Percentiles rank a stretch among this genome's conserved stretches.
These are phyloP conservation scores for Phyllostachys edulis DNA, from an alignment of 176 grass and related monocot genomes.

Conservation along the genomic window DNA sequence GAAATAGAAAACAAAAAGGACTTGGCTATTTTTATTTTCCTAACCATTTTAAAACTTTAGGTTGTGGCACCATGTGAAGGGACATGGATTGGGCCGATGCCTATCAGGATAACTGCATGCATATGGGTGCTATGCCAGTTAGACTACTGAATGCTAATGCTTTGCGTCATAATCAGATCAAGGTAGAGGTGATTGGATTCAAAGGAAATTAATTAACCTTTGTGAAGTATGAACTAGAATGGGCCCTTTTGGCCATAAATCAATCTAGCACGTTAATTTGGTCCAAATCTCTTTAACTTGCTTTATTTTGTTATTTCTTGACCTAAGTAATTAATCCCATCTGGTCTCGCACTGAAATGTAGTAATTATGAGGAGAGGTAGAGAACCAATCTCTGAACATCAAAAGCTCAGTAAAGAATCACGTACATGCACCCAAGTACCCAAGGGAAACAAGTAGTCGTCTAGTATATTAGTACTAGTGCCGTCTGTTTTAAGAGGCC, in stretches of 20 bases:
- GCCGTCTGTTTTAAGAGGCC: constrained; percentile 19
- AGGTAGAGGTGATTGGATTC: neutral
- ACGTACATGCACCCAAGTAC: neutral
- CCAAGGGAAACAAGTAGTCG: neutral
- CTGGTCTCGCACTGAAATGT: neutral
- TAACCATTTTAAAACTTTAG: neutral
- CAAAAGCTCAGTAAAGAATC: neutral
- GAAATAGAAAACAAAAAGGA: neutral
- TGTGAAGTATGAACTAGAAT: neutral
- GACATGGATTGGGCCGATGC: neutral
- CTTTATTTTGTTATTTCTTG: constrained; percentile 19
- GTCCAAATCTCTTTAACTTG: constrained; percentile 6
- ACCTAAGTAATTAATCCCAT: neutral
- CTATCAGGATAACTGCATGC: neutral
- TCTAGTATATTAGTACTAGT: neutral
- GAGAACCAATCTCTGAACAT: neutral
- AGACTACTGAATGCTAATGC: too few relatives aligned
- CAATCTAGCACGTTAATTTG: neutral
- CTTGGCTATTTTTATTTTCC: neutral
- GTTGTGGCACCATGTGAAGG: neutral
- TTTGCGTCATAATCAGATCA: too few relatives aligned
- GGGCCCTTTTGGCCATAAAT: neutral
- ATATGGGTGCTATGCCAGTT: too few relatives aligned
- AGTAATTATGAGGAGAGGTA: neutral
- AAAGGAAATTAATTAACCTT: neutral